Conservation (phyloP, 805 yeast genomes). For the Yamadazyma nakazawae region DNA sequence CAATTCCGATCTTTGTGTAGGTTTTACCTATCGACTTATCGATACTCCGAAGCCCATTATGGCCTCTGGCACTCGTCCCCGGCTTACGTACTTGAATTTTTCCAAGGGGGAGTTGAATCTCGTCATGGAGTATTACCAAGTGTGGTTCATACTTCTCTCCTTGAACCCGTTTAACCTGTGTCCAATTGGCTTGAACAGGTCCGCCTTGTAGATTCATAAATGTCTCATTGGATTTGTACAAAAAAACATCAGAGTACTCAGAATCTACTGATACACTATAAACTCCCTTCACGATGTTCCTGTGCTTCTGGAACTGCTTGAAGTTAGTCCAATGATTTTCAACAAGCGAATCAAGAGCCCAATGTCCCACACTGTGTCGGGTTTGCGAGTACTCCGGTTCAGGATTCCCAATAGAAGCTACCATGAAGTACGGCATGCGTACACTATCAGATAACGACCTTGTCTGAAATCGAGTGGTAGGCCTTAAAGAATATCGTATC, state of each 20-base stretch:
- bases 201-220: slow-evolving; percentile 73
- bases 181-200: slow-evolving; percentile 51
- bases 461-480: not conserved
- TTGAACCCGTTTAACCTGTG: slow-evolving; percentile 23
- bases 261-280: slow-evolving; percentile 18
- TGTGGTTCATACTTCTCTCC: slow-evolving; percentile 27
- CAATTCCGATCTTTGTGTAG: slow-evolving; percentile 68
- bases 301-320: slow-evolving; percentile 17
- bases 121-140: slow-evolving; percentile 73
- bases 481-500: not conserved
- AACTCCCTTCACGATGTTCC: slow-evolving; percentile 20
- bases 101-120: slow-evolving; percentile 65
- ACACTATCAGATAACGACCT: not conserved
- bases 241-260: slow-evolving; percentile 28
- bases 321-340: slow-evolving; percentile 22
- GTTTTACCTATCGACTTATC: slow-evolving; percentile 43
- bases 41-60: slow-evolving; percentile 74
- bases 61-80: slow-evolving; percentile 70
- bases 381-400: slow-evolving; percentile 57
- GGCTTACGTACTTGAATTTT: slow-evolving; percentile 58
- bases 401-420: slow-evolving; percentile 76
- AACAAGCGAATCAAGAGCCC: slow-evolving; percentile 38
- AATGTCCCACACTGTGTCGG: slow-evolving; percentile 78
- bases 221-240: slow-evolving; percentile 49
- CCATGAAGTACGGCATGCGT: slow-evolving; percentile 10